Evolutionary conservation across 129 eudicot genomes (phyloP).

Genomic region (Lonicera japonica): DNA sequence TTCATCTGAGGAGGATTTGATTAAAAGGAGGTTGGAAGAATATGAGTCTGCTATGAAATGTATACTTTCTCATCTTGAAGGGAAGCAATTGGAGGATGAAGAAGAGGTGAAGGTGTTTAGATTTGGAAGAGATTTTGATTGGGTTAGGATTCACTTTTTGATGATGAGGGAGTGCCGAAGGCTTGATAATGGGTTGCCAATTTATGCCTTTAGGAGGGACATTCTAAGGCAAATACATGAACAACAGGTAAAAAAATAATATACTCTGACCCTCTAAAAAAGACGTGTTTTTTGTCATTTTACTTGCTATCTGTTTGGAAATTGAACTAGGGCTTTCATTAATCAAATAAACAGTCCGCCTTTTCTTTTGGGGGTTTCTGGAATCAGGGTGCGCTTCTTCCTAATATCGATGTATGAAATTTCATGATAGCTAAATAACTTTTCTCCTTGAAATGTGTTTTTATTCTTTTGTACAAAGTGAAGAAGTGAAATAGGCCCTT

Average conservation of each 20-base stretch:
- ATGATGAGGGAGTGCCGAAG: slow-evolving; percentile 73
- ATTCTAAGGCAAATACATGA: slow-evolving; percentile 36
- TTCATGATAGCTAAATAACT: too few relatives aligned
- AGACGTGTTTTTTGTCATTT: background rate
- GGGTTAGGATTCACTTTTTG: slow-evolving; percentile 47
- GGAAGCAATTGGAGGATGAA: slow-evolving; percentile 14
- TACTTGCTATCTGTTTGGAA: background rate
- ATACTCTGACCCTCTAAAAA: too few relatives aligned
- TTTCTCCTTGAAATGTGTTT: too few relatives aligned
- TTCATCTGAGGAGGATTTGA: slow-evolving; percentile 29
- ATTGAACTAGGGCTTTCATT: background rate
- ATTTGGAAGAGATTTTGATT: slow-evolving; percentile 35
- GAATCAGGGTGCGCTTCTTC: too few relatives aligned
- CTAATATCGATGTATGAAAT: too few relatives aligned
- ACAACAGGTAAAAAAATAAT: slow-evolving; percentile 82
- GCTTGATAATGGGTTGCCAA: slow-evolving; percentile 73
- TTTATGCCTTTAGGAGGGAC: slow-evolving; percentile 55
- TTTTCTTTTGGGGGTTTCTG: too few relatives aligned
- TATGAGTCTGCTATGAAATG: slow-evolving; percentile 49
- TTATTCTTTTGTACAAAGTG: too few relatives aligned
- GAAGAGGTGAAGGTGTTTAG: slow-evolving; percentile 30
- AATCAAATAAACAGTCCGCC: too few relatives aligned
- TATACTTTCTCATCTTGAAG: slow-evolving; percentile 41
- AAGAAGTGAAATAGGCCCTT: too few relatives aligned
- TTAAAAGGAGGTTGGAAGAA: slow-evolving; percentile 42